Base-by-base conservation (phyloP, 2,329 filamentous ascomycete species). In the Epichloe hybrida region DNA sequence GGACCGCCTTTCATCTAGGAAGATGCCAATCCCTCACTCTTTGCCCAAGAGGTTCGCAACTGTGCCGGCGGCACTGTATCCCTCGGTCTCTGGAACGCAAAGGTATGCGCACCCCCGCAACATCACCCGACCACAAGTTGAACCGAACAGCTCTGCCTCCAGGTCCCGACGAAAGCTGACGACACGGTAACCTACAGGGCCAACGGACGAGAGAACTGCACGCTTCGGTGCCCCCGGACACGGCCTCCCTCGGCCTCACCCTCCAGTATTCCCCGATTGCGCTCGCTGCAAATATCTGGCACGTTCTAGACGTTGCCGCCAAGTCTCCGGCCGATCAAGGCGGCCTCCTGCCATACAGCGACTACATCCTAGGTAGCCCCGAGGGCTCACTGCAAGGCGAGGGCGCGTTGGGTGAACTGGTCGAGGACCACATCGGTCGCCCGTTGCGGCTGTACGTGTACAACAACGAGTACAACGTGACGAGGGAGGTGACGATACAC, bases 401-500 rank as follows among this genome's bases (percentile, higher is more conserved):
- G 66, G 79, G 83, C 49, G 93, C 88, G 0, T 76, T 98, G 2
- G 85, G 88, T 48, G 90, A 96, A 71, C 74, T 98, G 27, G 88
- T 98, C 12, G 91, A 97, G 70, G 88, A 95, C 68, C 88, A 91
- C 67, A 80, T 96, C 57, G 86, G 91, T 58, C 80, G 88, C 2
- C 88, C 88, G 7, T 74, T 98, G 57, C 78, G 88, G 27, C 75
- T 98, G 27, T 94, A 86, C 72, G 88, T 98, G 54, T 98, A 97
- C 75, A 98, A 98, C 69, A 90, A 95, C 68, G 94, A 98, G 68
- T 97, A 96, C 70, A 81, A 96, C 64, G 88, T 97, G 51, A 90
- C 90, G 46, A 80, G 93, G 56, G 87, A 94, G 66, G 80, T 97
- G n/a, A 90, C 90, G 52, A 91, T 98, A 60, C 85, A 90, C 54